phyloP scores from a whole-genome alignment of 1,139 yeast genomes.

The Hemisphaericaspora lyxosophila region DNA sequence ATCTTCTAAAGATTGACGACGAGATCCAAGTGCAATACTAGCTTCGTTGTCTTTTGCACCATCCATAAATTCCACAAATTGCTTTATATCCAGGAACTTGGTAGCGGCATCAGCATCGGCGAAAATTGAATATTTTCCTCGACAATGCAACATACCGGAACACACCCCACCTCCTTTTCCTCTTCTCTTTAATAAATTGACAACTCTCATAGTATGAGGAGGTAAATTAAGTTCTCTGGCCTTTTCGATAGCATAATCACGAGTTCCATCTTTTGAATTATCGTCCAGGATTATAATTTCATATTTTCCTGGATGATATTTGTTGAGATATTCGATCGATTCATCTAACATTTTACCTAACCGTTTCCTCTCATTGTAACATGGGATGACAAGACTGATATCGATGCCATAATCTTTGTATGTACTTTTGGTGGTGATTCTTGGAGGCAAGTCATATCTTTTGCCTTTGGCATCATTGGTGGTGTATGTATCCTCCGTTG shows the following conservation, averaged over 20 bases:
- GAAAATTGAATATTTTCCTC: slow-evolving; percentile 76
- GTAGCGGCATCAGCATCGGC: slow-evolving; percentile 99
- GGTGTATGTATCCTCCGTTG: slow-evolving; percentile 51
- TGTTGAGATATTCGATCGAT: slow-evolving; percentile 56
- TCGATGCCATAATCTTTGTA: slow-evolving; percentile 36
- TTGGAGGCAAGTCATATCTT: slow-evolving; percentile 28
- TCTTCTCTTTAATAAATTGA: slow-evolving; percentile 67
- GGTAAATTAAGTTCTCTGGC: slow-evolving; percentile 51
- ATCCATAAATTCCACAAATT: slow-evolving; percentile 47
- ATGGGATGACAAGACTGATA: slow-evolving; percentile 84
- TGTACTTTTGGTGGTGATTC: slow-evolving; percentile 20
- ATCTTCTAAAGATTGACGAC: slow-evolving; percentile 95
- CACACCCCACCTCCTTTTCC: slow-evolving; percentile 99
- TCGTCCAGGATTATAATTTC: slow-evolving; percentile 92
- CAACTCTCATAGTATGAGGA: slow-evolving; percentile 67
- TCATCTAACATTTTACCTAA: slow-evolving; percentile 78
- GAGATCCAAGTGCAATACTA: slow-evolving; percentile 81
- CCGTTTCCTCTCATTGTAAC: slow-evolving; percentile 81
- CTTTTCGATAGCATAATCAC: slow-evolving; percentile 64
- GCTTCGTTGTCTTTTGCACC: slow-evolving; percentile 30
- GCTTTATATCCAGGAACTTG: slow-evolving; percentile 64
- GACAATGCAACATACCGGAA: slow-evolving; percentile 77
- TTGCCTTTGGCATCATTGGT: slow-evolving; percentile 32
- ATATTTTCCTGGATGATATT: slow-evolving; percentile 39
- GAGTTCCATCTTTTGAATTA: slow-evolving; percentile 83